Evolutionary conservation across 2,329 filamentous ascomycete species (phyloP).

Genomic region (Colletotrichum salicis): DNA sequence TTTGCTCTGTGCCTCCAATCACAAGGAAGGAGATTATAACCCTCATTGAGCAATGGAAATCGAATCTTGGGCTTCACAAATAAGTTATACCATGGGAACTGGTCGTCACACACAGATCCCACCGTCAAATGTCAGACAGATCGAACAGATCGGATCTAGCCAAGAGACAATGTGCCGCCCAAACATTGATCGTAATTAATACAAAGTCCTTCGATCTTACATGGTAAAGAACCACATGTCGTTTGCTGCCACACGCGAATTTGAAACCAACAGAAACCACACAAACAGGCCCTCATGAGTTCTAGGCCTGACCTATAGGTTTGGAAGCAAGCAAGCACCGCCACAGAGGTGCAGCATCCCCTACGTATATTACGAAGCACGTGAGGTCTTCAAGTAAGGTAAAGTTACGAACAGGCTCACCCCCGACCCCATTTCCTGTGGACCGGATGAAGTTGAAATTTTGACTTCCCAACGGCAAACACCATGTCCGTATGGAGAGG

Average conservation of each 20-base stretch:
- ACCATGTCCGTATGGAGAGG: too few species aligned
- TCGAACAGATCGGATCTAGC: too few species aligned
- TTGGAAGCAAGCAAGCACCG: not conserved
- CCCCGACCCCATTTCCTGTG: not conserved
- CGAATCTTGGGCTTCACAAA: too few species aligned
- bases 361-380: not conserved
- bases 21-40: too few species aligned
- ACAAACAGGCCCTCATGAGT: not conserved
- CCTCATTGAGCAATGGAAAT: too few species aligned
- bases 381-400: not conserved
- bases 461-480: slow-evolving; percentile 4
- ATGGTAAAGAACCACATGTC: not conserved
- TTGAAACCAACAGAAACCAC: not conserved
- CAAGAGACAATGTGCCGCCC: too few species aligned
- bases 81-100: too few species aligned
- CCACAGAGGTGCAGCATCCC: not conserved
- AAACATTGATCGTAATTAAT: too few species aligned
- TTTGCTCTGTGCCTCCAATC: too few species aligned
- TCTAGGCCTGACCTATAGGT: not conserved
- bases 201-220: not conserved
- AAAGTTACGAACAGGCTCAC: not conserved
- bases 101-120: too few species aligned
- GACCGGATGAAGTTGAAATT: slow-evolving; percentile 12
- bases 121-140: too few species aligned
- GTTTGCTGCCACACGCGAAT: not conserved